Evolutionary conservation across 2,329 filamentous ascomycete species (phyloP).

Genomic region (Phyllosticta paracitricarpa): DNA sequence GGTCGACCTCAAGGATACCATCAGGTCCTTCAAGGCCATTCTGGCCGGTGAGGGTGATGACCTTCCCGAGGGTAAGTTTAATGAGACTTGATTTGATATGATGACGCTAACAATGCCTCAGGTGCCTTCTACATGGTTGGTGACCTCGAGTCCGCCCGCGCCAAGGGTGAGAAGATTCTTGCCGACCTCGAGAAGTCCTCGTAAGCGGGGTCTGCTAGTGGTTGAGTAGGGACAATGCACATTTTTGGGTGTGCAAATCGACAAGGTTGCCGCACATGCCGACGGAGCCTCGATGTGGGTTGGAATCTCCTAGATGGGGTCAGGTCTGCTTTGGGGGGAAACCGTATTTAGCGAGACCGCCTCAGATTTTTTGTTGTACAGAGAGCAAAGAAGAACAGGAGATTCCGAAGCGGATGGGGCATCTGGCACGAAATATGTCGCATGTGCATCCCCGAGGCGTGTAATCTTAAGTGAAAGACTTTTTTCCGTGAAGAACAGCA

Average conservation of each 20-base stretch:
- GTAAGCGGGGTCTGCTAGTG: neutral
- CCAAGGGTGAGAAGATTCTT: slow-evolving; percentile 99
- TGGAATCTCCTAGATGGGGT: neutral
- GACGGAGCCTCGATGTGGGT: neutral
- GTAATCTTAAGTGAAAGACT: slow-evolving; percentile 11
- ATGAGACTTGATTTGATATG: neutral
- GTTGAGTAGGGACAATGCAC: neutral
- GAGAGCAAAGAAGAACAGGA: neutral
- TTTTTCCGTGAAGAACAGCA: neutral
- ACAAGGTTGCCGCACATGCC: neutral
- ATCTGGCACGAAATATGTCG: neutral
- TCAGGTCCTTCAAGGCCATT: slow-evolving; percentile 94
- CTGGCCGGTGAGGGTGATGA: slow-evolving; percentile 90
- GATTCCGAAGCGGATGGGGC: slow-evolving; percentile 1
- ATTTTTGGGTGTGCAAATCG: neutral
- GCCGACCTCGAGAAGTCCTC: slow-evolving; percentile 65
- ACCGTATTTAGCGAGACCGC: neutral
- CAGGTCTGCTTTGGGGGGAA: neutral
- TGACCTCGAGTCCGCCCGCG: slow-evolving; percentile 82
- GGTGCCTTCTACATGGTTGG: slow-evolving; percentile 95
- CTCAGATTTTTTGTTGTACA: slow-evolving; percentile 3
- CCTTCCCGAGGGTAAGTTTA: slow-evolving; percentile 71
- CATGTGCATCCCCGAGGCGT: slow-evolving; percentile 9
- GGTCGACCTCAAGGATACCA: slow-evolving; percentile 98
- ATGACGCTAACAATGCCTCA: slow-evolving; percentile 15